Evolutionary conservation across 169 alveolate species (phyloP).

Genomic region (Cryptosporidium bovis): DNA sequence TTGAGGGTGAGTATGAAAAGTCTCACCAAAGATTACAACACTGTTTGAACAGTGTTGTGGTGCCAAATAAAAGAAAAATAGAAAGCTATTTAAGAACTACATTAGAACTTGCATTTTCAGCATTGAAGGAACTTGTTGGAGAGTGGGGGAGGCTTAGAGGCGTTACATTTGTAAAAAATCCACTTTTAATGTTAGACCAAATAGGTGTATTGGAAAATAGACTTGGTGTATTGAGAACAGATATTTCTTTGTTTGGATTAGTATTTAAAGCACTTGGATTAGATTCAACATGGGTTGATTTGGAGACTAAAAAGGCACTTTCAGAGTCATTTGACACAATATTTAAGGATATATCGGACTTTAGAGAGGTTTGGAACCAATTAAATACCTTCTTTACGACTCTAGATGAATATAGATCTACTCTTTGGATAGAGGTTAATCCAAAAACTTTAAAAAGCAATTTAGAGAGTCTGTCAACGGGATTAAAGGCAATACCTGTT

Average conservation of each 20-base stretch:
- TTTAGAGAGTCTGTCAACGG: constrained; percentile 87
- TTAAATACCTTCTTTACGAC: constrained; percentile 81
- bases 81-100: constrained; percentile 17
- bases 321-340: constrained; percentile 87
- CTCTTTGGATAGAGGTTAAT: constrained; percentile 86
- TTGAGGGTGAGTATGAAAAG: constrained; percentile 93
- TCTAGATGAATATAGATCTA: constrained; percentile 76
- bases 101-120: constrained; percentile 11
- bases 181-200: constrained; percentile 44
- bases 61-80: constrained; percentile 40
- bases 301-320: constrained; percentile 11
- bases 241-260: constrained; percentile 13
- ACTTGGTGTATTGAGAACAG: constrained; percentile 12
- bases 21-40: constrained; percentile 83
- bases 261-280: constrained; percentile 27
- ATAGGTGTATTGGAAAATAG: constrained; percentile 31
- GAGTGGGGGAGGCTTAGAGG: constrained; percentile 44
- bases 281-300: constrained; percentile 45
- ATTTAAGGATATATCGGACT: constrained; percentile 87
- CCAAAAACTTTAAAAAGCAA: constrained; percentile 87
- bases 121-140: constrained; percentile 11
- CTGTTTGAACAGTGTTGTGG: constrained; percentile 22
- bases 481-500: constrained; percentile 87
- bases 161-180: constrained; percentile 46
- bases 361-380: constrained; percentile 91